Base-by-base conservation (phyloP, 2,329 filamentous ascomycete genomes). In the Shiraia sp. region DNA sequence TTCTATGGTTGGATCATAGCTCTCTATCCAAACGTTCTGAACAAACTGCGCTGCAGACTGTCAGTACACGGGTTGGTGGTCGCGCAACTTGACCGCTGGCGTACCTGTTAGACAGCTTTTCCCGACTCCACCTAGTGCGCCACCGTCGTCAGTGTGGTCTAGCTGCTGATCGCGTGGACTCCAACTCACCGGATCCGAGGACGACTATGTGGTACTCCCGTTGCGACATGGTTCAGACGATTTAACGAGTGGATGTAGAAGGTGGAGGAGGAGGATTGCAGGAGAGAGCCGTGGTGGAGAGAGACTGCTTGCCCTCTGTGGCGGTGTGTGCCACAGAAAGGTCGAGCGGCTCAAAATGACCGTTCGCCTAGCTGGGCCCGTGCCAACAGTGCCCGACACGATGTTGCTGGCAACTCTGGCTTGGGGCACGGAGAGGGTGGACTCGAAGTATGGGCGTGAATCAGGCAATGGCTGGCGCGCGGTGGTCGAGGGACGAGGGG, bases 1-100 rank as follows among this genome's bases (percentile, higher is more conserved):
- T 59, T 83, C 79, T 51, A 83, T 82, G 7, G 79, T 83, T 2
- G 79, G 79, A 63, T 83, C 79, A 64, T 83, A 83, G 51, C 77
- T 79, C 71, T 95, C 90, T 66, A 95, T 92, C 88, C 90, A 95
- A 59, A 95, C 87, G 73, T 93, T 91, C 71, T 93, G 89, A 37
- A 95, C 90, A 63, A 95, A 95, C 77, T 95, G 90, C 61, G 90
- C 90, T 71, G 42, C 36, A 26, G 12, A 15, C 24, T 10, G 48
- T 65, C 33, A 64, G 59, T 44, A 19, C 23, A 27, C 32, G 26
- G 19, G 32, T 14, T 30, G 2, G n/a, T n/a, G 12, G 28, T 13
- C 30, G 33, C 15, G 38, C 23, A 25, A 19, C 24, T n/a, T n/a
- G 17, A 34, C 26, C 45, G 17, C 23, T 32, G 38, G 38, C 33